A percentile compares a stretch with the other conserved stretches of the same genome.
These are phyloP conservation scores for Cucurbita maxima DNA, from an alignment of 306 rosid genomes.

Conservation along the genomic window DNA sequence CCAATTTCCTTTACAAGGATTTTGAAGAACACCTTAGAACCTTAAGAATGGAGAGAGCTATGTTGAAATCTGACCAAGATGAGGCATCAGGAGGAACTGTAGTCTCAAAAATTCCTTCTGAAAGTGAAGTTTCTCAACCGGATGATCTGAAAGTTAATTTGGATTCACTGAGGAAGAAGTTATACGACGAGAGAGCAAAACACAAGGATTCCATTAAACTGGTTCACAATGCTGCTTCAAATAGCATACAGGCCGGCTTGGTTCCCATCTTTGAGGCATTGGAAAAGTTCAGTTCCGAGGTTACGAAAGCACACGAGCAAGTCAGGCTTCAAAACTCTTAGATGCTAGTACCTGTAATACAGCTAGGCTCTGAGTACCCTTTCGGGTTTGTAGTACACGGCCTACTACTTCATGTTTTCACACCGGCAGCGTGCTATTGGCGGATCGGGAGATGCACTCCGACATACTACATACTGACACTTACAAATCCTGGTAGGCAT, in stretches of 20 bases:
- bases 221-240: constrained; percentile 66
- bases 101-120: constrained; percentile 39
- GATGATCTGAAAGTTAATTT: constrained; percentile 87
- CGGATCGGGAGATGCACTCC: background rate
- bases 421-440: background rate
- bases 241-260: constrained; percentile 63
- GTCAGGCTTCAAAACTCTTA: constrained; percentile 23
- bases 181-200: constrained; percentile 64
- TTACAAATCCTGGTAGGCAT: background rate
- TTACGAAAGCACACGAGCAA: constrained; percentile 68
- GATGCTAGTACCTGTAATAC: background rate
- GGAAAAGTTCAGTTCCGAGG: constrained; percentile 68
- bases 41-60: constrained; percentile 40
- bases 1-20: constrained; percentile 60
- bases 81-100: constrained; percentile 25
- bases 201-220: constrained; percentile 66
- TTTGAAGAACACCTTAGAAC: constrained; percentile 55
- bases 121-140: constrained; percentile 60
- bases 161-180: constrained; percentile 58
- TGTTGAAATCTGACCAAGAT: constrained; percentile 33
- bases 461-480: background rate
- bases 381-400: background rate
- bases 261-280: constrained; percentile 81
- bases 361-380: background rate
- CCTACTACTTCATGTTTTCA: too few relatives aligned